Base-by-base conservation (phyloP, 2,329 filamentous ascomycete species). In the Cordyceps farinosa region DNA sequence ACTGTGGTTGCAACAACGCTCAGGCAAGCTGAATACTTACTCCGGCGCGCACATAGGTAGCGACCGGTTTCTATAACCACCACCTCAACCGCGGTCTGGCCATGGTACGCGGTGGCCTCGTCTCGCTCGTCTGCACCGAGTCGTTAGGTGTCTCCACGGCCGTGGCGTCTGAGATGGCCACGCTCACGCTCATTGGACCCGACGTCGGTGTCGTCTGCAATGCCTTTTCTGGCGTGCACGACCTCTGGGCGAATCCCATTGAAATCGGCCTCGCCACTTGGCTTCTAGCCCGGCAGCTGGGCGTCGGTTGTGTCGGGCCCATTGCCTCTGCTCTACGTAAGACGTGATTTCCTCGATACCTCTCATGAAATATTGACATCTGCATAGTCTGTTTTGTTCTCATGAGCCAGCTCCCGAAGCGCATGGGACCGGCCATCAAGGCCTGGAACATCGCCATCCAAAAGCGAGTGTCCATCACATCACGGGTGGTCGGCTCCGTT, bases 31-130 rank as follows among this genome's bases (percentile, higher is more conserved):
- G 22, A 22, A 22, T 1, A 22, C 22, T 22, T 22, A 22, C 22
- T 22, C 22, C 22, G 22, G 22, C 22, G 40, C 22, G 15, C 27
- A 3, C 40, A 15, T 32, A 70, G 68, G 17, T 68, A 0, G 38
- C 65, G 3, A 64, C 50, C 10, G 65, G 67, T 10, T 69, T 69
- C 29, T 69, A 67, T 45, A 69, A 70, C 54, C 68, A 71, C 13
- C 58, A 71, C 32, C 67, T 70, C 0, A 66, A 61, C 32, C 75
- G 77, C 0, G 67, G 67, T 15, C 63, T 70, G 15, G 70, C 69
- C 8, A 75, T 75, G 69, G 61, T 67, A 2, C 70, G 78, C 10
- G 73, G 69, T 0, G 66, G 69, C 17, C 67, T 77, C 1, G 65
- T 71, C 4, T 67, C 72, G 0, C 67, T 68, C 5, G 64, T 76